These are phyloP conservation scores for Babesia gibsoni DNA, from an alignment of 169 alveolate genomes.

Conservation along the genomic window DNA sequence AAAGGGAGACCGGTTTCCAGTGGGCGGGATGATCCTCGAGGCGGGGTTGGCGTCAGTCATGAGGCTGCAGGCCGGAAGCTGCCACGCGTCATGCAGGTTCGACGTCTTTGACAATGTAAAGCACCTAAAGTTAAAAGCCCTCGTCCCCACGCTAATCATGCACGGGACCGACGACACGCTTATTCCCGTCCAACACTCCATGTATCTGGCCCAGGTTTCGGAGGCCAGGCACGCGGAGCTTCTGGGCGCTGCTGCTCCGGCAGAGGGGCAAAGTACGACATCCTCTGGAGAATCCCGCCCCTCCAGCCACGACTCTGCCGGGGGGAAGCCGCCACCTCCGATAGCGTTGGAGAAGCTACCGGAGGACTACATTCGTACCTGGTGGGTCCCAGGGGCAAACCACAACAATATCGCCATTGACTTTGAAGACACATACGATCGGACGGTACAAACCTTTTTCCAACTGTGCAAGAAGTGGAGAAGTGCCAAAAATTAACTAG, in stretches of 20 bases:
- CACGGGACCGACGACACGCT: constrained; percentile 69
- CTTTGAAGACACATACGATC: constrained; percentile 55
- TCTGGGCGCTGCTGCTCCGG: constrained; percentile 8
- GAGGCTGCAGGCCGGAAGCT: constrained; percentile 64
- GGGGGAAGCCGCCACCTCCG: not conserved
- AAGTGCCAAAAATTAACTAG: not conserved
- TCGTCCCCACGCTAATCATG: constrained; percentile 58
- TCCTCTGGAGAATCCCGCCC: not conserved
- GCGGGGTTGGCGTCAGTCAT: constrained; percentile 85
- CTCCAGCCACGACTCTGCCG: not conserved
- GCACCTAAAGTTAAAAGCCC: constrained; percentile 48
- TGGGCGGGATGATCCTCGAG: constrained; percentile 88
- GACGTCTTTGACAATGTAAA: constrained; percentile 76
- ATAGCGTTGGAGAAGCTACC: not conserved
- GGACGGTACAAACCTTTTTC: constrained; percentile 54
- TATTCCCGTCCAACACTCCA: constrained; percentile 66
- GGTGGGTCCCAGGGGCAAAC: constrained; percentile 77
- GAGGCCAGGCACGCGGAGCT: constrained; percentile 29
- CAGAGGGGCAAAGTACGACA: not conserved
- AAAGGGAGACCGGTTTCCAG: constrained; percentile 55
- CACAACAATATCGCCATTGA: constrained; percentile 72
- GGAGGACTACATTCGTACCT: constrained; percentile 64
- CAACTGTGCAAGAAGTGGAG: constrained; percentile 45
- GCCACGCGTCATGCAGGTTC: constrained; percentile 67
- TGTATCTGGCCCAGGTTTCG: constrained; percentile 24